Conservation (phyloP, 2,329 filamentous ascomycete species). For the Colletotrichum sp. region DNA sequence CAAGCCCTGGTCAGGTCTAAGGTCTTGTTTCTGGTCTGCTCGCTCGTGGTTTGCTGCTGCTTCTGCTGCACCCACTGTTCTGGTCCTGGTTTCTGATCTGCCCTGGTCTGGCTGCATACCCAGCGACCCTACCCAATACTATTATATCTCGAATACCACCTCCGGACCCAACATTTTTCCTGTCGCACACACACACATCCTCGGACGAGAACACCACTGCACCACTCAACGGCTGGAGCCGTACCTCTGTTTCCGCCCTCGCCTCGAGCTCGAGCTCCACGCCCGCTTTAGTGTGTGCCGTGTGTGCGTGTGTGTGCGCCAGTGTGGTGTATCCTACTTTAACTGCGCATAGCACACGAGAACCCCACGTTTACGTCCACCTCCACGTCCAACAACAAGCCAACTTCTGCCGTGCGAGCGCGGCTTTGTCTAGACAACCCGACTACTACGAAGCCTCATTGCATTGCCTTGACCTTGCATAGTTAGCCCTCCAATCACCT, state of each 20-base stretch:
- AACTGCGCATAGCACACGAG: constrained; percentile 3
- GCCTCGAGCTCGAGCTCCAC: constrained; percentile 13
- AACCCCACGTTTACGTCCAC: neutral
- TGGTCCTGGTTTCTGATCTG: constrained; percentile 12
- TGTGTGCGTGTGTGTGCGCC: neutral
- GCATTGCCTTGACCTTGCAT: neutral
- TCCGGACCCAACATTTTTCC: neutral
- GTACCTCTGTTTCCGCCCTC: neutral
- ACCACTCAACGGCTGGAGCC: constrained; percentile 18
- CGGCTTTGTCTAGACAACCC: neutral
- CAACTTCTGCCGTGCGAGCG: constrained; percentile 9
- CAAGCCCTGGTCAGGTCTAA: neutral
- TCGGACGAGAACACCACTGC: constrained; percentile 8
- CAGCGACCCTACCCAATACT: constrained; percentile 10
- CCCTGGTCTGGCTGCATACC: constrained; percentile 20
- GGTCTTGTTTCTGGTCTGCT: neutral
- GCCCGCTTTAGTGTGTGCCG: neutral
- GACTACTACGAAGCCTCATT: neutral
- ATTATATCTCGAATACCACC: constrained; percentile 19
- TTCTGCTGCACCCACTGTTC: constrained; percentile 11
- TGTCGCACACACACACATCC: constrained; percentile 2
- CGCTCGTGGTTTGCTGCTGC: neutral
- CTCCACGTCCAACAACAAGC: neutral
- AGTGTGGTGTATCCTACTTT: constrained; percentile 10
- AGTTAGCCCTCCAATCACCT: constrained; percentile 4